Evolutionary conservation across 164 flowering plant genomes (phyloP).

Genomic region (Macadamia tetraphylla): DNA sequence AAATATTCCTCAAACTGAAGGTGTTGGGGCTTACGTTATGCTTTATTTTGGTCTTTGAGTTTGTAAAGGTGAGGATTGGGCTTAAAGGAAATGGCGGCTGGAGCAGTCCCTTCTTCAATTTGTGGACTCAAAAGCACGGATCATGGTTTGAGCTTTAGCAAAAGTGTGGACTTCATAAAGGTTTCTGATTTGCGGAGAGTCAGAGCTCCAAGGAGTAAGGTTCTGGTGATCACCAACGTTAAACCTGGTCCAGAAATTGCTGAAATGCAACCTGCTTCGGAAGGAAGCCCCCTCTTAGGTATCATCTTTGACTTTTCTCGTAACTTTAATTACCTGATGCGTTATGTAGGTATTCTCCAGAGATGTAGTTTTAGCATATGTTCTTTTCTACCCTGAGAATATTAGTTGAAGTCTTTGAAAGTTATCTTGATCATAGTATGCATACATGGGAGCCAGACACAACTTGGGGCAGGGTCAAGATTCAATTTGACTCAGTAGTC

Average conservation of each 20-base stretch:
- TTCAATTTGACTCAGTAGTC: too few species aligned
- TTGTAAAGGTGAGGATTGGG: neutral
- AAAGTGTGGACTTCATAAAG: slow-evolving; percentile 55
- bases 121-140: slow-evolving; percentile 43
- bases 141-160: slow-evolving; percentile 43
- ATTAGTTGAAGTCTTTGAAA: too few species aligned
- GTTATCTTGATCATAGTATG: too few species aligned
- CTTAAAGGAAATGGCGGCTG: slow-evolving; percentile 57
- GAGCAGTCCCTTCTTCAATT: slow-evolving; percentile 56
- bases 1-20: neutral
- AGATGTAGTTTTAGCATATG: neutral
- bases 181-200: slow-evolving; percentile 45
- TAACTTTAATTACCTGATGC: too few species aligned
- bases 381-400: neutral
- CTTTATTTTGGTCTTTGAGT: neutral
- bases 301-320: neutral
- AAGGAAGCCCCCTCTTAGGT: slow-evolving; percentile 87
- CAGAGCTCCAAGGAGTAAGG: slow-evolving; percentile 33
- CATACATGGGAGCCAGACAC: too few species aligned
- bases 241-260: slow-evolving; percentile 55
- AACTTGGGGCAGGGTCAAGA: too few species aligned
- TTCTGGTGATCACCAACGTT: slow-evolving; percentile 46
- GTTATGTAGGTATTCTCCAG: neutral
- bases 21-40: neutral
- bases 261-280: slow-evolving; percentile 74